phyloP scores from a whole-genome alignment of 1,139 yeast species.

The Protomyces inouyei region DNA sequence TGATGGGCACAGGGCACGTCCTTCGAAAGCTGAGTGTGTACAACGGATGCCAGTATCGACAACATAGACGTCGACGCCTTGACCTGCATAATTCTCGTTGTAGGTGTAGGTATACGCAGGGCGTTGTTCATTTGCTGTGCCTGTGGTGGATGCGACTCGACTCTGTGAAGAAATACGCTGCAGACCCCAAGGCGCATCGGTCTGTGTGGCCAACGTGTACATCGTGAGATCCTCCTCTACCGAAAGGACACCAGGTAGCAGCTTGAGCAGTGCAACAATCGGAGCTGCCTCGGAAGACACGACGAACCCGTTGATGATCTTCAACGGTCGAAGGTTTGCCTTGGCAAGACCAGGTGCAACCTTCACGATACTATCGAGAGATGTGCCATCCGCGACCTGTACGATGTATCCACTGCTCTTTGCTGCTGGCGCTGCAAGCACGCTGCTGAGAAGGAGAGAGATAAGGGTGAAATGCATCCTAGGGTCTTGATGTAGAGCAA shows the following conservation, averaged over 20 bases:
- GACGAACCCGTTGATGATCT: background rate
- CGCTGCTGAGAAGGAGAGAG: background rate
- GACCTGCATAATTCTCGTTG: conserved; percentile 72
- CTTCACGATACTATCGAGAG: background rate
- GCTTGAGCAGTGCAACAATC: background rate
- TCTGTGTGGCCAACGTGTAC: conserved; percentile 46
- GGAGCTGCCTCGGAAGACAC: background rate
- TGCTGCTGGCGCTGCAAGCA: background rate
- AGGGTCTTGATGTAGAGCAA: too few relatives aligned
- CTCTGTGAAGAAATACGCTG: conserved; percentile 76
- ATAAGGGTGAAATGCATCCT: background rate
- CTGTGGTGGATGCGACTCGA: background rate
- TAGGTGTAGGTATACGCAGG: conserved; percentile 76
- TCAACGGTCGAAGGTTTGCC: background rate
- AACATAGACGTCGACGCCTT: conserved; percentile 79
- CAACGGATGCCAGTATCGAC: conserved; percentile 89
- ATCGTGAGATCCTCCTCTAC: conserved; percentile 55
- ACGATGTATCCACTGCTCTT: background rate
- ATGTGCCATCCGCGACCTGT: background rate
- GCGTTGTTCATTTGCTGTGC: conserved; percentile 46
- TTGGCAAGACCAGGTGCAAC: background rate
- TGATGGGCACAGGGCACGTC: conserved; percentile 82
- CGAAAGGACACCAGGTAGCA: conserved; percentile 48
- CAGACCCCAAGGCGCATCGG: conserved; percentile 92
- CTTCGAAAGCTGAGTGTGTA: conserved; percentile 75